These are phyloP conservation scores for Achaetomium macrosporum DNA, from an alignment of 2,329 filamentous ascomycete genomes.

Conservation along the genomic window DNA sequence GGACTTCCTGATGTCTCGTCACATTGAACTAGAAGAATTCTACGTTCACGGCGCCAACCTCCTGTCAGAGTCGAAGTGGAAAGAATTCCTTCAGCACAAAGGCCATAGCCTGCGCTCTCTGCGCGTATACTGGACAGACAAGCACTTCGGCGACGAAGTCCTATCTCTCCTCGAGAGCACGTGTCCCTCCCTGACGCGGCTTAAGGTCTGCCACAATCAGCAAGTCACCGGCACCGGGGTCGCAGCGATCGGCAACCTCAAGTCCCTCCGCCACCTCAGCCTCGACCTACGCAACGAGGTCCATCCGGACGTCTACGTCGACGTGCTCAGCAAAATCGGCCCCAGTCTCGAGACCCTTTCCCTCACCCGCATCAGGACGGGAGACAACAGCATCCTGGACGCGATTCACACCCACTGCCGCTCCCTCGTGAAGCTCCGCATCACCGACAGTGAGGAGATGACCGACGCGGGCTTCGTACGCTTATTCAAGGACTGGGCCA, in stretches of 20 bases:
- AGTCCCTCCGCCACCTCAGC: slow-evolving; percentile 66
- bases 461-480: slow-evolving; percentile 67
- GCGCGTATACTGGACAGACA: slow-evolving; percentile 79
- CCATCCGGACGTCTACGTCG: slow-evolving; percentile 50
- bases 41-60: slow-evolving; percentile 83
- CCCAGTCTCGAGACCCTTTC: slow-evolving; percentile 68
- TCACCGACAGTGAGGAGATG: slow-evolving; percentile 69
- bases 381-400: slow-evolving; percentile 64
- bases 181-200: slow-evolving; percentile 63
- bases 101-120: slow-evolving; percentile 61
- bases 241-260: slow-evolving; percentile 55
- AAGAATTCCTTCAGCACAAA: slow-evolving; percentile 58
- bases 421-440: slow-evolving; percentile 67
- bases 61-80: slow-evolving; percentile 70
- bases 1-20: slow-evolving; percentile 70
- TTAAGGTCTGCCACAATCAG: slow-evolving; percentile 81
- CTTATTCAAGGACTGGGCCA: slow-evolving; percentile 72
- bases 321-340: slow-evolving; percentile 59
- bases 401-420: slow-evolving; percentile 65
- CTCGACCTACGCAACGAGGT: slow-evolving; percentile 59
- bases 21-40: slow-evolving; percentile 62
- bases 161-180: slow-evolving; percentile 54
- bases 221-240: slow-evolving; percentile 63
- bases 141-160: slow-evolving; percentile 68
- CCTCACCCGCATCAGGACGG: slow-evolving; percentile 59